Base-by-base conservation (phyloP, 2,329 filamentous ascomycete species). In the Fusarium devonianum region DNA sequence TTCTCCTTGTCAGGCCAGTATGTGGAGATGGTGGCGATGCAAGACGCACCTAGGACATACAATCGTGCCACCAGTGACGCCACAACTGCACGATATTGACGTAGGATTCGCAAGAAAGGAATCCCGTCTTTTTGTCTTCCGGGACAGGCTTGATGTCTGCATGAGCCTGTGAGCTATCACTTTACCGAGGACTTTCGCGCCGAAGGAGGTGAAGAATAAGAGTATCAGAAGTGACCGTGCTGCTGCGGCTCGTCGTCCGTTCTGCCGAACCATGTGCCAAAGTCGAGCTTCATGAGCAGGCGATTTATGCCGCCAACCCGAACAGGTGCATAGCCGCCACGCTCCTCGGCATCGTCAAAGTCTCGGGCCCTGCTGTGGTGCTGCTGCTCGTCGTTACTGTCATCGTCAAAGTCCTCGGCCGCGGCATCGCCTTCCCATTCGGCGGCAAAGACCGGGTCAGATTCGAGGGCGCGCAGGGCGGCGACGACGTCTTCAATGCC, bases 231-330 rank as follows among this genome's bases (percentile, higher is more conserved):
- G 29, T 37, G 35, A 16, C 33, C 37, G 43, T 43, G 30, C 32
- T 48, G 47, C 29, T 44, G 47, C n/a, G 51, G 28, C 37, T 49
- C 48, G 5, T 59, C 39, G 38, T 58, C 63, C 41, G 60, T 50
- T 23, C 69, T 66, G 5, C 69, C 75, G 56, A 83, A 79, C 82
- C 81, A 85, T 43, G 73, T 79, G 14, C 82, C 82, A 69, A 85
- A 84, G 66, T 96, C 92, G 63, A 97, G 75, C 76, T 96, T 96
- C 90, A 96, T 96, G 67, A 97, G 71, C 67, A 97, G 72, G 49
- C 89, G 79, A 73, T 96, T 91, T 34, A 97, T 84, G 1, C 91
- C 89, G 0, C 90, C 90, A 4, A 90, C 83, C 52, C 88, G 85
- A 54, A 84, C 80, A 1, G 90, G 88, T 21, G 86, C 78, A 68